Base-by-base conservation (phyloP, 1,139 yeast genomes). In the Saccharomyces hybrid region DNA sequence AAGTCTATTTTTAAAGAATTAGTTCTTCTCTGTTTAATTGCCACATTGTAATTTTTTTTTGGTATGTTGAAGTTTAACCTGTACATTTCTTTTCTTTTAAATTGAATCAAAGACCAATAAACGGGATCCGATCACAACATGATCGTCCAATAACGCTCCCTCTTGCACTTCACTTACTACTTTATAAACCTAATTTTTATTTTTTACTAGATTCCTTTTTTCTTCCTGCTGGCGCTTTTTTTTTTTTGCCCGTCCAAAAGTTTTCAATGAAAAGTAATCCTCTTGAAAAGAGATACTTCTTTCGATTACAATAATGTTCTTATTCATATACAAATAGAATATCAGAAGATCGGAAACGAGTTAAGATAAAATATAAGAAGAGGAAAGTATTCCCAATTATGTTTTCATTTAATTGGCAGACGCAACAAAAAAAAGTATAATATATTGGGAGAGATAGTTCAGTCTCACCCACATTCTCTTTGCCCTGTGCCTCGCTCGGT, bases 401-500 rank as follows among this genome's bases (percentile, higher is more conserved):
- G 6, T 38, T 38, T 38, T 38, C 9, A 9, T 38, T 11, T 9
- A 4, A 9, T 9, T 16, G 14, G 16, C 5, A n/a, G 8, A 16
- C 11, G 25, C 13, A 11, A 38, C 23, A 3, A 9, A 38, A 38
- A 38, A 38, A 13, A 16, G 20, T 7, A 14, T 4, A 34, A 14
- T 34, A 11, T 34, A 8, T 34, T 7, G 23, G 11, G 3, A 5
- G 23, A 23, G 16, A 34, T 34, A 2, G 11, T 9, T 38, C 13
- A 16, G 8, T 11, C 16, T 5, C 25, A 16, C 11, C 13, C 25
- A 20, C 16, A 38, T 9, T 13, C 6, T 31, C 34, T 13, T 8
- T 49, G 69, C 74, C 73, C 68, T 61, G 64, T 71, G 69, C 74
- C 74, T 71, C 72, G 74, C 73, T 71, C 73, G 73, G 64, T 61